These are phyloP conservation scores for Cyberlindnera veronae DNA, from an alignment of 805 yeast genomes.

Conservation along the genomic window DNA sequence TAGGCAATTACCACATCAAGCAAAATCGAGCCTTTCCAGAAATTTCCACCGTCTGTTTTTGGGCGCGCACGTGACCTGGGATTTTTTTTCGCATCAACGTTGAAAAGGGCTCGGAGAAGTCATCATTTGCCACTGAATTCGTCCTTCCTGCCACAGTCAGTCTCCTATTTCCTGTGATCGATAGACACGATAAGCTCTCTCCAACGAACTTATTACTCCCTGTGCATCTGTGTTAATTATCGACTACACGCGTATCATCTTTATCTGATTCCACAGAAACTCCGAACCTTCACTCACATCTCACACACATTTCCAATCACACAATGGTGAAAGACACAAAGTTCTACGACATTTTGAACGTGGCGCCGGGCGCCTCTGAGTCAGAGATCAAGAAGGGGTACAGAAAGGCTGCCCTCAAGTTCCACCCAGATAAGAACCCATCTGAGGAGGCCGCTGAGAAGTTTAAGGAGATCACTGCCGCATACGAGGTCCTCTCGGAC, in stretches of 20 bases:
- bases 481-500: constrained; percentile 86
- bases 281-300: neutral
- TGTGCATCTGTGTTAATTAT: too few species aligned
- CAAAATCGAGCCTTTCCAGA: neutral
- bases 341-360: constrained; percentile 71
- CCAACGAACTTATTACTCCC: too few species aligned
- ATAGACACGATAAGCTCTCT: too few species aligned
- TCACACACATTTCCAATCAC: neutral
- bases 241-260: too few species aligned
- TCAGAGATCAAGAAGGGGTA: constrained; percentile 77
- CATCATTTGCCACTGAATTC: neutral
- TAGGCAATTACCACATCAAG: neutral
- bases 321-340: constrained; percentile 79
- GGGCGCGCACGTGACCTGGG: neutral
- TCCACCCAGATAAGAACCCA: constrained; percentile 82
- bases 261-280: neutral
- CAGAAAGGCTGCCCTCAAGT: constrained; percentile 75
- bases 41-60: neutral
- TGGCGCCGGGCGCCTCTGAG: constrained; percentile 63
- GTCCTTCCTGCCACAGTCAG: too few species aligned
- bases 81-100: neutral
- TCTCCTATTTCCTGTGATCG: too few species aligned
- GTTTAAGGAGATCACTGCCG: constrained; percentile 85
- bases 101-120: neutral
- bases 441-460: constrained; percentile 92